These are phyloP conservation scores for Trichoderma atrobrunneum DNA, from an alignment of 2,329 filamentous ascomycete genomes.

Conservation along the genomic window DNA sequence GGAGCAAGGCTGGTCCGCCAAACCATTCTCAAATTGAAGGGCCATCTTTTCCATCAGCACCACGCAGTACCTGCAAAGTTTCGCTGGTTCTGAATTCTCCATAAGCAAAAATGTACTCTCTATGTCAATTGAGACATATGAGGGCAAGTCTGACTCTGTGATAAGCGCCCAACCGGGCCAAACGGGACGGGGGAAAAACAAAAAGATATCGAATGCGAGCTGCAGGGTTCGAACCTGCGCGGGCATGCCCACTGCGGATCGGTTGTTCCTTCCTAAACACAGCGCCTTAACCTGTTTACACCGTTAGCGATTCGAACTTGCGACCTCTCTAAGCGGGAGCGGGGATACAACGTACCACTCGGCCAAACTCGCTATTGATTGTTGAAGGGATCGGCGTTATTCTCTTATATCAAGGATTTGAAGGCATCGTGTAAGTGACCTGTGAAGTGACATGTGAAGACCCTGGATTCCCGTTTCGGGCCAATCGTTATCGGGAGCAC, in stretches of 20 bases:
- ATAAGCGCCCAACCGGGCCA: too few relatives aligned
- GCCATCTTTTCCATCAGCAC: too few relatives aligned
- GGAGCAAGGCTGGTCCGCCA: too few relatives aligned
- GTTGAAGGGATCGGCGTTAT: not conserved
- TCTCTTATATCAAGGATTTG: not conserved
- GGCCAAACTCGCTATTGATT: not conserved
- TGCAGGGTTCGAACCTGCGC: too few relatives aligned
- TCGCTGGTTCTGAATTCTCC: too few relatives aligned
- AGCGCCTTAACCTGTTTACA: not conserved
- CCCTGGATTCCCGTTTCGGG: not conserved
- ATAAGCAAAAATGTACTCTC: too few relatives aligned
- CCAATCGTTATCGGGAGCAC: not conserved
- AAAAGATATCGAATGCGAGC: too few relatives aligned
- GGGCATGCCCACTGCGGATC: not conserved
- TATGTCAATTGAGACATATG: too few relatives aligned
- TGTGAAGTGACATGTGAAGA: not conserved
- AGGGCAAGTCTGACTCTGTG: too few relatives aligned
- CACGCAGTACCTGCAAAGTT: too few relatives aligned
- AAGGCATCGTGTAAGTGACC: not conserved
- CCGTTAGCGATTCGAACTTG: constrained; percentile 20
- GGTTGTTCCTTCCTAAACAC: not conserved
- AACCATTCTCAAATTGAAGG: too few relatives aligned
- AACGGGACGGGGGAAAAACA: too few relatives aligned
- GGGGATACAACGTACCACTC: not conserved
- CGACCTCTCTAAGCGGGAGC: not conserved